Conservation (phyloP, 352 stramenopile species). For the Aphanomyces astaci region DNA sequence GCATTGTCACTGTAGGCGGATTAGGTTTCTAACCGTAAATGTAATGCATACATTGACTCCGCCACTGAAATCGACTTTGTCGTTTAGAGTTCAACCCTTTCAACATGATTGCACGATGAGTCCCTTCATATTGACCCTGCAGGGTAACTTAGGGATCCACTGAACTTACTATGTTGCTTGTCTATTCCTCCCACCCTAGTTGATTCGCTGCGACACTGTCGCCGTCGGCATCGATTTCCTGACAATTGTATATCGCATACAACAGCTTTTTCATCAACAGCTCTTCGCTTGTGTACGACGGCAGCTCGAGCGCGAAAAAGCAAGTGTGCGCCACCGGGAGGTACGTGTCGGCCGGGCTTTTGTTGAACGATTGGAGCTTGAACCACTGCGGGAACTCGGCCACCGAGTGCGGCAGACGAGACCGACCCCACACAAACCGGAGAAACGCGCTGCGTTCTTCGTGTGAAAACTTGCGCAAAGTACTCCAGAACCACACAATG, state of each 20-base stretch:
- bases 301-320: constrained; percentile 96
- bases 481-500: constrained; percentile 84
- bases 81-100: no score
- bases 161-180: neutral
- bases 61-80: no score
- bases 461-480: constrained; percentile 64
- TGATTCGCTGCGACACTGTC: constrained; percentile 75
- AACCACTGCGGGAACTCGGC: constrained; percentile 86
- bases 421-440: constrained; percentile 89
- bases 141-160: no score
- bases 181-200: constrained; percentile 64
- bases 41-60: no score
- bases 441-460: constrained; percentile 81
- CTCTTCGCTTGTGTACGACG: constrained; percentile 85
- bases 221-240: constrained; percentile 87
- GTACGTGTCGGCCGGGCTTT: constrained; percentile 67
- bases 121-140: no score
- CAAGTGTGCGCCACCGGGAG: constrained; percentile 97
- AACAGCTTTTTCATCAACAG: constrained; percentile 71
- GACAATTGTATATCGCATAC: constrained; percentile 92
- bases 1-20: constrained; percentile 78
- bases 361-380: constrained; percentile 86
- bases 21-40: constrained; percentile 63
- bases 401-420: constrained; percentile 66
- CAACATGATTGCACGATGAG: no score